Percentiles rank a stretch among this genome's conserved stretches.
Conservation (phyloP, 169 alveolate genomes). For the Plasmodium billcollinsi region DNA sequence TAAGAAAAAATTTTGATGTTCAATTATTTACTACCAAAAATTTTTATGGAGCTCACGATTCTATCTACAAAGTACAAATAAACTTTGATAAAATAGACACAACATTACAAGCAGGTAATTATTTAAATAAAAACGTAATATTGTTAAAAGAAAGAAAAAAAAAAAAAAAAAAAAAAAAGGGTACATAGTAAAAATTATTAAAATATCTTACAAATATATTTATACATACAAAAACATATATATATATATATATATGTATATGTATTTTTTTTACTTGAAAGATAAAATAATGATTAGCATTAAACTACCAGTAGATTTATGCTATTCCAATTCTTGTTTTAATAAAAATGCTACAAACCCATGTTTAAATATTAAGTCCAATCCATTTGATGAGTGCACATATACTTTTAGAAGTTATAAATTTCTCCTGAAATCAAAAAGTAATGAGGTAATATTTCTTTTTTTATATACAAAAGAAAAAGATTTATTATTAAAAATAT, state of each 20-base stretch:
- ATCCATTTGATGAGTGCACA: conserved; percentile 35
- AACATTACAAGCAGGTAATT: conserved; percentile 10
- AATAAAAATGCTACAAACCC: conserved; percentile 20
- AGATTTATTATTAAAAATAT: not conserved
- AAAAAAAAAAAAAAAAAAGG: not conserved
- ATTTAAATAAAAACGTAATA: not conserved
- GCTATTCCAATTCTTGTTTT: conserved; percentile 60
- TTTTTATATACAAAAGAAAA: not conserved
- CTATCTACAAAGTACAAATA: conserved; percentile 26
- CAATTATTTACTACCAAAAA: conserved; percentile 14
- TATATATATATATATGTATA: not conserved
- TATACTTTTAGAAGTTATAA: conserved; percentile 31
- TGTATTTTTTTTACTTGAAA: not conserved
- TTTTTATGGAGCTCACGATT: conserved; percentile 38
- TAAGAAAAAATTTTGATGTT: conserved; percentile 29
- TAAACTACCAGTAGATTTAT: conserved; percentile 33
- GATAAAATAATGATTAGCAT: conserved; percentile 42
- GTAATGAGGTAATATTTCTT: conserved; percentile 4
- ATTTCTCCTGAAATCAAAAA: conserved; percentile 24
- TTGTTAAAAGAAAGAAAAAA: not conserved
- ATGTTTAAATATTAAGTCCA: conserved; percentile 20
- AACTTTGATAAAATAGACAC: not conserved
- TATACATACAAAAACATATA: not conserved
- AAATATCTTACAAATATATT: not conserved
- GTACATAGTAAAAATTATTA: not conserved